Evolutionary conservation across 2,329 filamentous ascomycete species (phyloP).

Genomic region (Truncatella angustata): DNA sequence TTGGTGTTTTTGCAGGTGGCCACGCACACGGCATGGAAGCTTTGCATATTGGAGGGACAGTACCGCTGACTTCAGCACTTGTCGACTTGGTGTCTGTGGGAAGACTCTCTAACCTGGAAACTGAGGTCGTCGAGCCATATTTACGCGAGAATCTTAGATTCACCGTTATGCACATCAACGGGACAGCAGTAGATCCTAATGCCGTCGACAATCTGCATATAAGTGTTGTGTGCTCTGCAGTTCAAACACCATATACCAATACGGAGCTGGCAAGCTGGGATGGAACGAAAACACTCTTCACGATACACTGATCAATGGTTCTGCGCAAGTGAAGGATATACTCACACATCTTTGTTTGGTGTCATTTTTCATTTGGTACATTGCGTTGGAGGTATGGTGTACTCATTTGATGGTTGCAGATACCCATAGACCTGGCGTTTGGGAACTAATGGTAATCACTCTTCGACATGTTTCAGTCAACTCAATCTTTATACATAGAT

Average conservation of each 20-base stretch:
- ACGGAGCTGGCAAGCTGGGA: conserved; percentile 5
- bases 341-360: no score
- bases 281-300: neutral
- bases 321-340: no score
- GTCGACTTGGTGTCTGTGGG: conserved; percentile 38
- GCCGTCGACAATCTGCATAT: conserved; percentile 33
- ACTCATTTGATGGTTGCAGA: neutral
- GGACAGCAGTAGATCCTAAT: conserved; percentile 22
- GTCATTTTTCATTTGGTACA: neutral
- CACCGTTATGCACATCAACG: conserved; percentile 28
- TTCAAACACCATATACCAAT: neutral
- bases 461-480: neutral
- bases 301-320: conserved; percentile 5
- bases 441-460: neutral
- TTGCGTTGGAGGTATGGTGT: neutral
- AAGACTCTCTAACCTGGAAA: conserved; percentile 35
- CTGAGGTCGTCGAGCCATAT: conserved; percentile 37
- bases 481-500: neutral
- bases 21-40: conserved; percentile 15
- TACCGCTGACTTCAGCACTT: conserved; percentile 51
- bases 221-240: conserved; percentile 29
- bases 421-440: neutral
- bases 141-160: conserved; percentile 37
- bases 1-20: conserved; percentile 51
- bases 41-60: conserved; percentile 42